Conservation (phyloP, 495 filamentous ascomycete species). For the Penicillium tannophilum region DNA sequence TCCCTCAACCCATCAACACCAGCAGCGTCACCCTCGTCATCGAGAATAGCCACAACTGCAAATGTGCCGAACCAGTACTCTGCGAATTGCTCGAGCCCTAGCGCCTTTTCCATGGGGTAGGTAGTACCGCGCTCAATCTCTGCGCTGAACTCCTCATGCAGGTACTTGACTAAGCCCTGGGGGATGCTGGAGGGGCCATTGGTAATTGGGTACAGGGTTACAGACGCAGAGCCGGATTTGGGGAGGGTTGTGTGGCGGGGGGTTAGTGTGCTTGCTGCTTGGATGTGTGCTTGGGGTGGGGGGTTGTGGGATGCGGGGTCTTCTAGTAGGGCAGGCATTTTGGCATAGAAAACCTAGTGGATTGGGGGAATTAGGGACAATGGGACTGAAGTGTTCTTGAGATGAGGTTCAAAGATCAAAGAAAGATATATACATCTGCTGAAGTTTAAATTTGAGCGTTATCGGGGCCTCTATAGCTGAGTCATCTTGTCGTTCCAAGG, state of each 20-base stretch:
- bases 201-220: conserved; percentile 77
- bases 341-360: conserved; percentile 1
- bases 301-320: conserved; percentile 60
- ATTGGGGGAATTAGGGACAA: neutral
- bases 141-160: conserved; percentile 79
- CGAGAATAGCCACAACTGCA: conserved; percentile 82
- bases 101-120: conserved; percentile 83
- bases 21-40: conserved; percentile 39
- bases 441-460: neutral
- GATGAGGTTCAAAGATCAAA: neutral
- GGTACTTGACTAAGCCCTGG: conserved; percentile 56
- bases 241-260: conserved; percentile 76
- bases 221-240: conserved; percentile 72
- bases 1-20: conserved; percentile 30
- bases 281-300: conserved; percentile 56
- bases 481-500: conserved; percentile 26
- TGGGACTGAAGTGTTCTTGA: neutral
- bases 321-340: conserved; percentile 68
- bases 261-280: conserved; percentile 60
- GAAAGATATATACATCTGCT: no score
- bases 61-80: conserved; percentile 97
- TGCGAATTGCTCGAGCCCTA: conserved; percentile 72
- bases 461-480: conserved; percentile 7
- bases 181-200: conserved; percentile 68
- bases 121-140: conserved; percentile 92